Evolutionary conservation across 2,329 filamentous ascomycete genomes (phyloP), one percentile per base, ranked within the genome.

Genomic region (Fusarium cyanostomum): DNA sequence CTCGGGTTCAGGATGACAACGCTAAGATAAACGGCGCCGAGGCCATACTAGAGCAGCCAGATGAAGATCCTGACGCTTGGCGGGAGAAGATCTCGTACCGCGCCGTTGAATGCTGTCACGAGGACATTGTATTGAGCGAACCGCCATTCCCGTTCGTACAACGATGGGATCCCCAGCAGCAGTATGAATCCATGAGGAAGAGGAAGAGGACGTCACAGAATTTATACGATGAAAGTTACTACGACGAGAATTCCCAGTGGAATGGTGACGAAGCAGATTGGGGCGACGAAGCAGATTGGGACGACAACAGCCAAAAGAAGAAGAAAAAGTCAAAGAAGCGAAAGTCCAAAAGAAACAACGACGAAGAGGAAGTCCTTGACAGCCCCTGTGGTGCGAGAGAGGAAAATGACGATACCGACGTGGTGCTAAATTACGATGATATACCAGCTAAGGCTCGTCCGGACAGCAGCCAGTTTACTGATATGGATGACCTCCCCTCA

Each of bases 141-240:
- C 94, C 94, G 0, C 92, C 94, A 0, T 97, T 96, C 71, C 94
- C 94, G 0, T 97, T 97, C 74, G 82, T 91, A 13, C 93, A 97
- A 74, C 86, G 91, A 42, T 97, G 94, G 94, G 92, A 96, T 75
- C 84, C 86, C 4, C 89, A 92, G 59, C 91, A 94, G 69, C 78
- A 79, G 64, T 77, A 70, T 46, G 73, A 73, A 3, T 71, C 68
- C 5, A 79, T 80, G 65, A 77, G 75, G 8, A 86, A 81, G 62
- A 77, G 80, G 51, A 88, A 89, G 72, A 79, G 81, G 28, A 59
- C 69, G 77, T 66, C 80, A 70, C 65, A 78, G 75, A 55, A 64
- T 16, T 69, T 69, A 6, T 64, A 74, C 31, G 73, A 71, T 10
- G 72, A 75, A 2, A 63, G 49, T 15, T 70, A 71, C 50, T 72